Percentiles rank a stretch among this genome's conserved stretches.
These are phyloP conservation scores for Plectosphaerella cucumerina DNA, from an alignment of 2,329 filamentous ascomycete species.

Conservation along the genomic window DNA sequence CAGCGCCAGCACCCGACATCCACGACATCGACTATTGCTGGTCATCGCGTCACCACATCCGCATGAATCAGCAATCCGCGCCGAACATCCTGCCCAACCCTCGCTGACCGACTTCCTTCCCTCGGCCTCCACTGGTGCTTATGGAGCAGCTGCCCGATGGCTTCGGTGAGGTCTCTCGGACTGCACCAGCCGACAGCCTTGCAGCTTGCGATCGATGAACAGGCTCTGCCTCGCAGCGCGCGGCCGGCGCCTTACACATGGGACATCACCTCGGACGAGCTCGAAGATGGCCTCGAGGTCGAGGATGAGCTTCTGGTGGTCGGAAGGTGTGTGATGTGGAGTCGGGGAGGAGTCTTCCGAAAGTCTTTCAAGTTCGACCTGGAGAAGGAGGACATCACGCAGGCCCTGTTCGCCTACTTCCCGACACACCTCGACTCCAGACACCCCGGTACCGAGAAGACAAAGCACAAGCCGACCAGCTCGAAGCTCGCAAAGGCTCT, in stretches of 20 bases:
- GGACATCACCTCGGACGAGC: conserved; percentile 53
- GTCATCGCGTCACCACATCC: not conserved
- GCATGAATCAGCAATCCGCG: too few relatives aligned
- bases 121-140: not conserved
- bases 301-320: conserved; percentile 82
- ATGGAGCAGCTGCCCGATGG: conserved; percentile 56
- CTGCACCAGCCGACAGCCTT: conserved; percentile 84
- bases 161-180: conserved; percentile 83
- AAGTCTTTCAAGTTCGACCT: conserved; percentile 82
- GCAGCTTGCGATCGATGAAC: conserved; percentile 76
- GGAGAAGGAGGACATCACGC: conserved; percentile 81
- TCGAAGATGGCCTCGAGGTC: conserved; percentile 32
- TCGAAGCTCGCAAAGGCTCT: conserved; percentile 59
- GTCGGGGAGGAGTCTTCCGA: conserved; percentile 76
- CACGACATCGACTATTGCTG: not conserved
- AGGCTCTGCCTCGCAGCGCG: conserved; percentile 66
- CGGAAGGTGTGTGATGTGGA: conserved; percentile 78
- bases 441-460: conserved; percentile 4
- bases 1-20: too few relatives aligned
- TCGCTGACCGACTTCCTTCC: not conserved
- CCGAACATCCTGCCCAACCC: not conserved
- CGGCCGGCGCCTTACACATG: conserved; percentile 67
- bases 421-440: conserved; percentile 45
- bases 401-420: conserved; percentile 83
- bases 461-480: conserved; percentile 8